Conservation (phyloP, 2,329 filamentous ascomycete genomes). For the Onygenales sp. region DNA sequence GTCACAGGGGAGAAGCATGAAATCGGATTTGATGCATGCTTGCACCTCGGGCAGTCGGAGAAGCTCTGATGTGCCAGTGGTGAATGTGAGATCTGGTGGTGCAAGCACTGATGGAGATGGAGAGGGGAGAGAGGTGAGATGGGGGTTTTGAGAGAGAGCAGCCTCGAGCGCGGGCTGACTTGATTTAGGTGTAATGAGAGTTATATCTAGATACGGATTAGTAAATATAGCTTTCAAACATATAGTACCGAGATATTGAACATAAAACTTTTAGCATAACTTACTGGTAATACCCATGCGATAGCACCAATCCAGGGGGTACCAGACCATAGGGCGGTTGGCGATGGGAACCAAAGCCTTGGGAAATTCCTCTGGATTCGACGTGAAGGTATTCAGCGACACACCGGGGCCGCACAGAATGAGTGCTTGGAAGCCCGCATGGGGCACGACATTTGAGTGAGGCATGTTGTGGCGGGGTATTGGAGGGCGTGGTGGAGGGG, state of each 20-base stretch:
- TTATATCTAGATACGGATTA: slow-evolving; percentile 29
- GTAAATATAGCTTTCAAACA: slow-evolving; percentile 1
- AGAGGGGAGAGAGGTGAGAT: slow-evolving; percentile 39
- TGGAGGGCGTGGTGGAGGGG: neutral
- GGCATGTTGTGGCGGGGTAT: slow-evolving; percentile 1
- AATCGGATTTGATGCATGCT: slow-evolving; percentile 70
- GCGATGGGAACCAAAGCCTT: slow-evolving; percentile 41
- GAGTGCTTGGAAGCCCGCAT: slow-evolving; percentile 37
- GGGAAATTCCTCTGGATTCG: slow-evolving; percentile 38
- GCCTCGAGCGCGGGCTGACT: slow-evolving; percentile 35
- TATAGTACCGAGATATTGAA: neutral
- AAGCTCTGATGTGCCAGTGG: slow-evolving; percentile 81
- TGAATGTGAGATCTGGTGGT: slow-evolving; percentile 65
- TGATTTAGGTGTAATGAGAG: slow-evolving; percentile 38
- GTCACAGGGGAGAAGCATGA: slow-evolving; percentile 86
- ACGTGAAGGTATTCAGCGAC: slow-evolving; percentile 42
- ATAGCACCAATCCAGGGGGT: slow-evolving; percentile 40
- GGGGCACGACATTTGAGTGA: slow-evolving; percentile 3
- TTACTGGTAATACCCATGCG: slow-evolving; percentile 39
- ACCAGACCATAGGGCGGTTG: slow-evolving; percentile 43
- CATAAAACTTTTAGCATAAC: slow-evolving; percentile 8
- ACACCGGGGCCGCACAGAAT: slow-evolving; percentile 41
- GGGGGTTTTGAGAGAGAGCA: slow-evolving; percentile 40
- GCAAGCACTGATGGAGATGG: slow-evolving; percentile 61
- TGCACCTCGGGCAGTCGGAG: slow-evolving; percentile 76